These are phyloP conservation scores for Ophiostoma pallidulum DNA, from an alignment of 2,329 filamentous ascomycete genomes.

Conservation along the genomic window DNA sequence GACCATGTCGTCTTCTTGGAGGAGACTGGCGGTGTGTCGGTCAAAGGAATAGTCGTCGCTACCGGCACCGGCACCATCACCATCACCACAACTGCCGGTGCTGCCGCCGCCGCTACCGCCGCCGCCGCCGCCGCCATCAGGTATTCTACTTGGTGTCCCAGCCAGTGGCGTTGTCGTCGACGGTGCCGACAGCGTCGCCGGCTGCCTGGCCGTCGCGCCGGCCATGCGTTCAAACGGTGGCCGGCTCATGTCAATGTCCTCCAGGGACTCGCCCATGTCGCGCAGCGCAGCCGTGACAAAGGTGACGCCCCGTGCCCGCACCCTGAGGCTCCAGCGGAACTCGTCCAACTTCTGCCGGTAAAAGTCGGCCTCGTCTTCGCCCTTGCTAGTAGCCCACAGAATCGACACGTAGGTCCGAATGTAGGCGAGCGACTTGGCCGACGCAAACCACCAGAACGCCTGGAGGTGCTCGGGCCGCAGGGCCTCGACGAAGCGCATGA, in stretches of 20 bases:
- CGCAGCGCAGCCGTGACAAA: conserved; percentile 32
- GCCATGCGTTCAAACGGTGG: neutral
- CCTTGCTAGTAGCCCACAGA: conserved; percentile 31
- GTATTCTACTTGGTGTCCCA: too few species aligned
- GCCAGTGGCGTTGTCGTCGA: too few species aligned
- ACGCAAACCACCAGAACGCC: conserved; percentile 37
- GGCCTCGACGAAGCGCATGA: conserved; percentile 31
- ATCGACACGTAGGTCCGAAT: conserved; percentile 33
- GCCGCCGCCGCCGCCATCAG: too few species aligned
- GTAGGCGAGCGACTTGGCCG: conserved; percentile 33
- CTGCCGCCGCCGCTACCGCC: neutral
- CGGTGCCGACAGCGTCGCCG: neutral
- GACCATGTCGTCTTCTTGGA: neutral
- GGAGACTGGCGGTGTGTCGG: too few species aligned
- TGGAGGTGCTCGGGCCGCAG: conserved; percentile 36
- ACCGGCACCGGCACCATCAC: too few species aligned
- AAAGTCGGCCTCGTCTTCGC: conserved; percentile 30
- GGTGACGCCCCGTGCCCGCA: conserved; percentile 29
- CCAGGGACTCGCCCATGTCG: conserved; percentile 25
- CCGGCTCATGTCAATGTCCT: conserved; percentile 13
- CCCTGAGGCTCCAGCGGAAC: conserved; percentile 33
- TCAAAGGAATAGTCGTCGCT: too few species aligned
- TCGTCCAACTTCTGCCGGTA: conserved; percentile 31
- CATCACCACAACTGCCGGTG: neutral
- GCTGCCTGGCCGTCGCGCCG: neutral